Percentiles rank a stretch among this genome's conserved stretches.
phyloP scores from a whole-genome alignment of 495 filamentous ascomycete species.

The Saxophila tyrrhenica region DNA sequence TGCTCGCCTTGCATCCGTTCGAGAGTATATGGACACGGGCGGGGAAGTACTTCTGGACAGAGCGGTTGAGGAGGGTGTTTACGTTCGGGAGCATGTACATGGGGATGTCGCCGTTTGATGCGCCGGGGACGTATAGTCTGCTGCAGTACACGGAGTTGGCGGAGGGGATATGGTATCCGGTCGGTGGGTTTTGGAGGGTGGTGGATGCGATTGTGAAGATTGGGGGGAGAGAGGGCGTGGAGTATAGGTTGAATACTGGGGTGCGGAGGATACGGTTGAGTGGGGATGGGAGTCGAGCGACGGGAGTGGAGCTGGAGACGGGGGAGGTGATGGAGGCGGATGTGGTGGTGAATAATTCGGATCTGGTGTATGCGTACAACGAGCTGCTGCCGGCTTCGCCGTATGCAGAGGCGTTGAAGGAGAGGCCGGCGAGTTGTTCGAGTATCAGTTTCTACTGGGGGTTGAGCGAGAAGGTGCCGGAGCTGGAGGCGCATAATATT shows the following conservation, averaged over 20 bases:
- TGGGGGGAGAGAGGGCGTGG: conserved; percentile 44
- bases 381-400: conserved; percentile 43
- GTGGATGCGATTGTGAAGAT: conserved; percentile 44
- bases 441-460: conserved; percentile 68
- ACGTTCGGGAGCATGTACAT: conserved; percentile 71
- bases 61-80: conserved; percentile 52
- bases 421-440: conserved; percentile 47
- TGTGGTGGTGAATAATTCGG: conserved; percentile 54
- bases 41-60: conserved; percentile 51
- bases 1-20: conserved; percentile 51
- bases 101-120: conserved; percentile 64
- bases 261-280: conserved; percentile 39
- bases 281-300: conserved; percentile 35
- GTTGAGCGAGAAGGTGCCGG: conserved; percentile 42
- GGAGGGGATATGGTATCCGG: conserved; percentile 64
- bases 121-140: conserved; percentile 58
- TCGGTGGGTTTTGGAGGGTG: conserved; percentile 50
- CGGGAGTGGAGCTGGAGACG: conserved; percentile 41
- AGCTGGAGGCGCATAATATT: conserved; percentile 59
- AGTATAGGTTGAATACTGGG: conserved; percentile 43
- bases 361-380: conserved; percentile 60
- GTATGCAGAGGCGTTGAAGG: conserved; percentile 38
- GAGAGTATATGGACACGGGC: conserved; percentile 51
- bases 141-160: conserved; percentile 62
- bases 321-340: conserved; percentile 47